Evolutionary conservation across 345 rosid species (phyloP).

Genomic region (Erodium maritimum): DNA sequence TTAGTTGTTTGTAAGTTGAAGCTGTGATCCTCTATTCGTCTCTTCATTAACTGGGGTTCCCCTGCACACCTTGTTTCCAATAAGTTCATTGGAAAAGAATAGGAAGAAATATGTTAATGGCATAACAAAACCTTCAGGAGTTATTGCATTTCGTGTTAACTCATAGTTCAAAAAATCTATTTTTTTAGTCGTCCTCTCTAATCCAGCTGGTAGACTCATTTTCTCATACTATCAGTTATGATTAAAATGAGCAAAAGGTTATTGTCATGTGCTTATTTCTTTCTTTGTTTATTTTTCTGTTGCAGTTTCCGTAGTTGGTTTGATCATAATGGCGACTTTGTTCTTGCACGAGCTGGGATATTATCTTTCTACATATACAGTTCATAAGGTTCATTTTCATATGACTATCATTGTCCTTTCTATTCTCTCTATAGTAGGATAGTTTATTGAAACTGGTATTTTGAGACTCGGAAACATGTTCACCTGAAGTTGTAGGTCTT

Average conservation of each 20-base stretch:
- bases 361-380: conserved; percentile 65
- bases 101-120: neutral
- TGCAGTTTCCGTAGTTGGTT: conserved; percentile 79
- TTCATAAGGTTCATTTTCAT: conserved; percentile 59
- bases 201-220: neutral
- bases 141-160: neutral
- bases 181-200: neutral
- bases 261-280: neutral
- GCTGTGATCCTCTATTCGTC: neutral
- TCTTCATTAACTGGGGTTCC: too few relatives aligned
- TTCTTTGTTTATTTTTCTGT: conserved; percentile 5
- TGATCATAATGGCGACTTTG: conserved; percentile 69
- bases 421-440: neutral
- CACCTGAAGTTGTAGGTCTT: neutral
- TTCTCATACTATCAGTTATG: neutral
- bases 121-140: neutral
- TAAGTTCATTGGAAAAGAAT: neutral
- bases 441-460: neutral
- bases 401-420: neutral
- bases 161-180: too few relatives aligned
- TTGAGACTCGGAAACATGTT: neutral
- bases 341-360: conserved; percentile 85
- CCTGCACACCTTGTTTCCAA: too few relatives aligned
- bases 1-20: neutral
- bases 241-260: neutral